phyloP scores from a whole-genome alignment of 257 asterid genomes.

The Marsdenia floribunda region DNA sequence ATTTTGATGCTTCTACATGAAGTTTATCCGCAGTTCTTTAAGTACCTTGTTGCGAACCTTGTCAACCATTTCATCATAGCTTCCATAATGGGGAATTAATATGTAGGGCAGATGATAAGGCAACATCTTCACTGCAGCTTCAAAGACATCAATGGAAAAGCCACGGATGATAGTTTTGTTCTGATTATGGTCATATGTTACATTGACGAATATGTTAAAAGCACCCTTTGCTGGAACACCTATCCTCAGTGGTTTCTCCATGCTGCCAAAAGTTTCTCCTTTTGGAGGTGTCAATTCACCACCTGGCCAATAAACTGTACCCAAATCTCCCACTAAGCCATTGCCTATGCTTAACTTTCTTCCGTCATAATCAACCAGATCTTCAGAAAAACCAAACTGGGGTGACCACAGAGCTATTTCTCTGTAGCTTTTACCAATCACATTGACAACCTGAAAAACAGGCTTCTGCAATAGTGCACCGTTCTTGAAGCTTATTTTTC shows the following conservation, averaged over 20 bases:
- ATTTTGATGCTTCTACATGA: not conserved
- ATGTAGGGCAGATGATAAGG: constrained; percentile 39
- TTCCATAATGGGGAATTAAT: constrained; percentile 40
- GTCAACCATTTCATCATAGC: constrained; percentile 53
- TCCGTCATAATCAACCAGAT: constrained; percentile 8
- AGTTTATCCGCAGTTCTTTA: no score
- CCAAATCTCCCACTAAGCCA: constrained; percentile 18
- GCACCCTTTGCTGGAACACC: constrained; percentile 57
- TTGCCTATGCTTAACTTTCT: constrained; percentile 4
- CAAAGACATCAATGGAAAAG: constrained; percentile 53
- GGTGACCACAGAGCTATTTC: constrained; percentile 47
- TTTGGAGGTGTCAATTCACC: constrained; percentile 34
- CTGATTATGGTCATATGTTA: constrained; percentile 21
- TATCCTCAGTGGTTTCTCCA: constrained; percentile 38
- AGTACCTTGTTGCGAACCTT: constrained; percentile 54
- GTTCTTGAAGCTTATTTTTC: constrained; percentile 44
- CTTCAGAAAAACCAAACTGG: constrained; percentile 33
- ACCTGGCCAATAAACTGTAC: constrained; percentile 62
- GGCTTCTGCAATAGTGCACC: constrained; percentile 33
- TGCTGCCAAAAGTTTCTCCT: constrained; percentile 36
- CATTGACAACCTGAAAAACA: constrained; percentile 38
- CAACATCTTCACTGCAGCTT: constrained; percentile 41
- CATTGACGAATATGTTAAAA: constrained; percentile 48
- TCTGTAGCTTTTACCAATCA: constrained; percentile 51
- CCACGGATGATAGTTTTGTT: constrained; percentile 37